A percentile compares a stretch with the other conserved stretches of the same genome.
phyloP scores from a whole-genome alignment of 2,329 filamentous ascomycete genomes.

The Fusarium falciforme region DNA sequence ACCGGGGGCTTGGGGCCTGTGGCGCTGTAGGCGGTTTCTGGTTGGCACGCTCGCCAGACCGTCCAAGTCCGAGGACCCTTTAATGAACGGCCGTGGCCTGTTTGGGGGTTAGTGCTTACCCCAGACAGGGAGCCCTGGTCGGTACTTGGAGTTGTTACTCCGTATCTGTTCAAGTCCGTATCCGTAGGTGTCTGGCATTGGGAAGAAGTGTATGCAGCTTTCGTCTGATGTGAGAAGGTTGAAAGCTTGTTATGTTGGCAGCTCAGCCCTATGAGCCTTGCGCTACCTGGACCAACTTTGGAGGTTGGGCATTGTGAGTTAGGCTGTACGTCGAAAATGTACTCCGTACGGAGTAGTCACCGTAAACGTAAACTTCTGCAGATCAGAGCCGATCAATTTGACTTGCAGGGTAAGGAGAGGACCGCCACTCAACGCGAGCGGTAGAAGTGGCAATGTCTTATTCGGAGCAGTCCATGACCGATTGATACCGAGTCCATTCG shows the following conservation, averaged over 20 bases:
- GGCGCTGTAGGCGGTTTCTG: not conserved
- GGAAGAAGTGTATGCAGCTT: not conserved
- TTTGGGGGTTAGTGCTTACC: conserved; percentile 20
- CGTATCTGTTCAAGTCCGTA: not conserved
- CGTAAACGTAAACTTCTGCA: not conserved
- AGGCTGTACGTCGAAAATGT: not conserved
- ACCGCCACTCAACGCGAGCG: not conserved
- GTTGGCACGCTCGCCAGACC: not conserved
- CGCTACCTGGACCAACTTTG: not conserved
- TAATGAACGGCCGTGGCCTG: not conserved
- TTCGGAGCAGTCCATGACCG: not conserved
- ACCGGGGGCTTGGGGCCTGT: not conserved
- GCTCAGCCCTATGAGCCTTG: not conserved
- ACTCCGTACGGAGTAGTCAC: too few species aligned
- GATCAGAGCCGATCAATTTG: not conserved
- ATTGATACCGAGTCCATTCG: not conserved
- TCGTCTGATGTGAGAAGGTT: not conserved
- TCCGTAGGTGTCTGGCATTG: not conserved
- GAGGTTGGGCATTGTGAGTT: not conserved
- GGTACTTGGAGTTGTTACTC: not conserved
- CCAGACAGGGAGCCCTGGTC: not conserved
- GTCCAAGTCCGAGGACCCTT: not conserved
- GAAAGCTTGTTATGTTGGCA: not conserved
- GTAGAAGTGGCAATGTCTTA: not conserved
- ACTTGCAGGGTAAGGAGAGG: not conserved